Conservation (phyloP, 257 asterid genomes). For the Petunia secreta region DNA sequence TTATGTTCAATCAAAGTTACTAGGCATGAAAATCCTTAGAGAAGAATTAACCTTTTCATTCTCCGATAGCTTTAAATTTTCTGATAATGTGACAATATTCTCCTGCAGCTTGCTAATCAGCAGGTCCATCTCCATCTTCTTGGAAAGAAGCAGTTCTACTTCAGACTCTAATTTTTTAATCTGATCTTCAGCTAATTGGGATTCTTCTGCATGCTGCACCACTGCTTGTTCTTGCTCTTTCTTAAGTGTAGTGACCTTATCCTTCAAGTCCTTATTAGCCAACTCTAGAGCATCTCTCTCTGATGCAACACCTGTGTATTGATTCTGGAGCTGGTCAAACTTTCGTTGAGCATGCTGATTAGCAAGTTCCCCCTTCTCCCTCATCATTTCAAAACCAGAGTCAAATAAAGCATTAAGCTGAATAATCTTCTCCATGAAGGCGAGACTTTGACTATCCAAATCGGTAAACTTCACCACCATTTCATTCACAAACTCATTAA, state of each 20-base stretch:
- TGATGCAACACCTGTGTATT: conserved; percentile 44
- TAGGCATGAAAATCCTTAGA: conserved; percentile 33
- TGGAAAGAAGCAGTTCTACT: conserved; percentile 57
- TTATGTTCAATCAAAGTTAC: conserved; percentile 28
- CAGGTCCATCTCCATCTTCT: conserved; percentile 67
- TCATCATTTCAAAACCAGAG: conserved; percentile 63
- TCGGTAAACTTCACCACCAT: conserved; percentile 63
- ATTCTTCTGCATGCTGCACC: conserved; percentile 97
- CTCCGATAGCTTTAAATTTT: conserved; percentile 65
- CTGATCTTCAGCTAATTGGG: conserved; percentile 76
- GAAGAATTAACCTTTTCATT: conserved; percentile 65
- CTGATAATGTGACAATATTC: conserved; percentile 54
- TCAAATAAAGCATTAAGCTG: conserved; percentile 72
- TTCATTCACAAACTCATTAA: conserved; percentile 64
- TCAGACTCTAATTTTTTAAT: conserved; percentile 74
- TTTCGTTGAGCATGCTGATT: conserved; percentile 65
- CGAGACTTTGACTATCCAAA: conserved; percentile 75
- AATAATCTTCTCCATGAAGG: conserved; percentile 58
- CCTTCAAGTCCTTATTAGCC: conserved; percentile 63
- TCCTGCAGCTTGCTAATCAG: conserved; percentile 65
- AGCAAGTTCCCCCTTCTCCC: conserved; percentile 70
- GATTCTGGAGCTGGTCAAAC: conserved; percentile 61
- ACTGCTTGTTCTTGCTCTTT: conserved; percentile 80
- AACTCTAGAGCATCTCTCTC: conserved; percentile 66
- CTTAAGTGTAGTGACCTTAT: conserved; percentile 73